Conservation (phyloP, 2,329 filamentous ascomycete genomes). For the Harringtonia aguacate region DNA sequence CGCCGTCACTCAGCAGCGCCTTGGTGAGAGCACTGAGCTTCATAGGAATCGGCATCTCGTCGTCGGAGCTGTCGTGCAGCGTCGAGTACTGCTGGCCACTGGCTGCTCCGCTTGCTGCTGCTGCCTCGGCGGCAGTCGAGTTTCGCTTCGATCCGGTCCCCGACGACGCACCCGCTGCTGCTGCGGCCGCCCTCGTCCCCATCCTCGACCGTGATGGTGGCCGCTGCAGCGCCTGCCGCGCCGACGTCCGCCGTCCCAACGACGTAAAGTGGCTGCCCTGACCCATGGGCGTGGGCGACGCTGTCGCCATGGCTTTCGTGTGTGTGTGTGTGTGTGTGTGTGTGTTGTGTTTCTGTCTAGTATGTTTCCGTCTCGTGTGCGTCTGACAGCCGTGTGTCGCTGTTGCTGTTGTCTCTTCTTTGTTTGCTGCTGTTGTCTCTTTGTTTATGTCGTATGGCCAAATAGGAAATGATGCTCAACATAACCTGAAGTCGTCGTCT, state of each 20-base stretch:
- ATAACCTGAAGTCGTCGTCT: neutral
- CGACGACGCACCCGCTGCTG: neutral
- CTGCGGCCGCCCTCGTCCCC: conserved; percentile 14
- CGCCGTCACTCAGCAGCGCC: conserved; percentile 61
- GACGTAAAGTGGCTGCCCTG: conserved; percentile 32
- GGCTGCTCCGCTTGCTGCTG: too few species aligned
- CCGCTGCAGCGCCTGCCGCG: conserved; percentile 43
- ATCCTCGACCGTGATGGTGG: conserved; percentile 34
- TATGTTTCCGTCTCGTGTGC: neutral
- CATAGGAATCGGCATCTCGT: conserved; percentile 84
- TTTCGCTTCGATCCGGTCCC: conserved; percentile 10
- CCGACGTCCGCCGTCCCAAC: conserved; percentile 40
- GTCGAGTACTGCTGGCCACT: conserved; percentile 21
- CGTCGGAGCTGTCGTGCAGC: conserved; percentile 80
- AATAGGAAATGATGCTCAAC: neutral
- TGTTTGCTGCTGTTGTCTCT: too few species aligned
- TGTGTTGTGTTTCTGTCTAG: neutral
- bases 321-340: neutral
- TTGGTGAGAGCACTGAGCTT: conserved; percentile 91
- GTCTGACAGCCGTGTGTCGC: neutral
- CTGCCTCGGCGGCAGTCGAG: neutral
- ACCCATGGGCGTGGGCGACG: conserved; percentile 45
- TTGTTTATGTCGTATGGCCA: neutral
- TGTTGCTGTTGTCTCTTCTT: neutral
- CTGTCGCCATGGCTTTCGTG: conserved; percentile 33